Evolutionary conservation across 495 filamentous ascomycete species (phyloP), one percentile per base, ranked within the genome.

Genomic region (Xylaria sp.): DNA sequence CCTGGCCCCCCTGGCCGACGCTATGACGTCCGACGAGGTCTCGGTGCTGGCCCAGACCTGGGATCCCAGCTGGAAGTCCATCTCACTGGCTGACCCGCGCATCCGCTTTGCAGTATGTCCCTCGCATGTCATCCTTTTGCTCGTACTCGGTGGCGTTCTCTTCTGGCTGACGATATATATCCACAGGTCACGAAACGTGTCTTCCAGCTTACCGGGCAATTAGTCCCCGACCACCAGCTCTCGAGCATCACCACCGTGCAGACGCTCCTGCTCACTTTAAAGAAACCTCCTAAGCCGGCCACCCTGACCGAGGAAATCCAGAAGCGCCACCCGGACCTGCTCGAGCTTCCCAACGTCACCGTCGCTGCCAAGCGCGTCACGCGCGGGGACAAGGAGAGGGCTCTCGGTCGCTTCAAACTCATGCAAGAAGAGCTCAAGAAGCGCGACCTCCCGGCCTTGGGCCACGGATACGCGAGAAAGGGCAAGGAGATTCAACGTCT

Each of bases 401-500:
- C 87, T 72, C 74, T 95, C 31, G 95, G 95, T 6, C 87, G 95
- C 73, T 93, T 90, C 90, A 96, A 97, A 88, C 74, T 94, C 37
- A 94, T 97, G 76, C 88, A 93, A 76, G 77, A 88, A 77, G 91
- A 92, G 82, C 85, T 97, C 52, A 81, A 87, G 75, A 83, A 86
- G 72, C 83, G 89, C 63, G 89, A 88, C 7, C 80, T 94, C 35
- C 85, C 85, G 44, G 78, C 84, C 12, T 74, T 71, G 14, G 85
- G 85, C 26, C 75, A 79, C 52, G 77, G 75, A 0, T 72, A 48
- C 37, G 62, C 33, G n/a, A 37, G 65, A 44, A 77, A 74, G 73
- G 71, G 73, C 31, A 43, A 14, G 63, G 76, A 78, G 59, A 5
- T 74, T 1, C 31, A 52, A 7, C 64, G 69, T n/a, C 37, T 78